Conservation (phyloP, 1,139 yeast genomes). For the Petasospora fabianii region DNA sequence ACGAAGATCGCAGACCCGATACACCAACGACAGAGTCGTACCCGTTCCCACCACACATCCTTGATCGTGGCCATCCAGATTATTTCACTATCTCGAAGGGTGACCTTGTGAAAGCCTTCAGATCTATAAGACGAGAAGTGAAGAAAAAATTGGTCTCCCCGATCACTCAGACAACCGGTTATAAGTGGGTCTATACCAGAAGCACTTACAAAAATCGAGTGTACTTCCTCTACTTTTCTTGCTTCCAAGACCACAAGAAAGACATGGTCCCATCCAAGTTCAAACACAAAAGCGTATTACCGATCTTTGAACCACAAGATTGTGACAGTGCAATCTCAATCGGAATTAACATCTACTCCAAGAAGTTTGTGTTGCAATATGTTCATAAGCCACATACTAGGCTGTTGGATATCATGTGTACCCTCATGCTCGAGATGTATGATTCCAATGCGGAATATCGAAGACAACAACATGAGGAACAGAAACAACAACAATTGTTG, state of each 20-base stretch:
- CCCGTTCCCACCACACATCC: slow-evolving; percentile 20
- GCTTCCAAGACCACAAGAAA: slow-evolving; percentile 22
- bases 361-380: slow-evolving; percentile 22
- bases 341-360: slow-evolving; percentile 22
- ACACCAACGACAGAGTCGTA: slow-evolving; percentile 23
- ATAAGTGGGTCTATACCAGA: slow-evolving; percentile 24
- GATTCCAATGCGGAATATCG: slow-evolving; percentile 10
- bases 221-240: slow-evolving; percentile 20
- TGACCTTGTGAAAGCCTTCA: slow-evolving; percentile 19
- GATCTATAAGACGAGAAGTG: slow-evolving; percentile 22
- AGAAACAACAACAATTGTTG: neutral
- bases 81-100: slow-evolving; percentile 19
- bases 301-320: slow-evolving; percentile 14
- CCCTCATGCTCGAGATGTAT: slow-evolving; percentile 19
- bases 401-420: slow-evolving; percentile 21
- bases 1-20: slow-evolving; percentile 11
- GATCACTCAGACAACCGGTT: slow-evolving; percentile 22
- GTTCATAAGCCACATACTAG: slow-evolving; percentile 21
- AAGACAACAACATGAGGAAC: neutral
- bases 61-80: slow-evolving; percentile 18
- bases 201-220: slow-evolving; percentile 21
- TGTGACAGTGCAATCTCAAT: slow-evolving; percentile 21
- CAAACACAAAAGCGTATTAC: slow-evolving; percentile 9
- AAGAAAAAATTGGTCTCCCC: slow-evolving; percentile 18
- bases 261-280: slow-evolving; percentile 21